Percentiles rank a stretch among this genome's conserved stretches.
Conservation (phyloP, 1,139 yeast species). For the Suhomyces bolitotheri region DNA sequence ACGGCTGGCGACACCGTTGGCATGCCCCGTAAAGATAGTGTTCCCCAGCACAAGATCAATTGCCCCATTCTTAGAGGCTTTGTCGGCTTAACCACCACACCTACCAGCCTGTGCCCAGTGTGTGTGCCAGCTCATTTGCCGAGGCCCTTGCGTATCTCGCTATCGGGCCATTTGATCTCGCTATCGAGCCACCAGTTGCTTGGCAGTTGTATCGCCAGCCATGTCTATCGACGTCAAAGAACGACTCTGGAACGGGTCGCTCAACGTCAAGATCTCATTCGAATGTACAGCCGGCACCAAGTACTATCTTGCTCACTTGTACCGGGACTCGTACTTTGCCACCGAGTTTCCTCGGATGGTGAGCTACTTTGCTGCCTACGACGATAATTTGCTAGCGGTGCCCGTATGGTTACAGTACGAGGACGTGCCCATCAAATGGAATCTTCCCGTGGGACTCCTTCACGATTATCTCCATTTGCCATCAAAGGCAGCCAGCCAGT, state of each 20-base stretch:
- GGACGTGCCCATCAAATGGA: conserved; percentile 70
- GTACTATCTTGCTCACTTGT: conserved; percentile 27
- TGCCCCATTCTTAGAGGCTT: too few species aligned
- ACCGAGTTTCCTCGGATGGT: conserved; percentile 42
- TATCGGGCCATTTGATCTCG: too few species aligned
- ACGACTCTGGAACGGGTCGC: conserved; percentile 55
- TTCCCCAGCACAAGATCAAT: too few species aligned
- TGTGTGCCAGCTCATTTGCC: too few species aligned
- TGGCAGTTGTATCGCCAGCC: too few species aligned
- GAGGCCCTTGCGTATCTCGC: too few species aligned
- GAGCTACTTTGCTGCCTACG: conserved; percentile 42
- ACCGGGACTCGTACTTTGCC: conserved; percentile 62
- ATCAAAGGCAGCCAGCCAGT: neutral
- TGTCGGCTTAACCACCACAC: too few species aligned
- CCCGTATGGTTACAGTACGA: conserved; percentile 70
- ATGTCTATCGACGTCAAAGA: conserved; percentile 25
- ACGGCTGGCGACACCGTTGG: too few species aligned
- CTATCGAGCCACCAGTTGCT: too few species aligned
- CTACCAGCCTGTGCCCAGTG: too few species aligned
- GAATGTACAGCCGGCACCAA: conserved; percentile 7
- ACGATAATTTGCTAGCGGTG: conserved; percentile 28
- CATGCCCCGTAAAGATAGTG: too few species aligned
- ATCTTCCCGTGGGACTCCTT: conserved; percentile 72
- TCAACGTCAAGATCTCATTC: conserved; percentile 45
- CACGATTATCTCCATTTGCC: conserved; percentile 51